Evolutionary conservation across 2,329 filamentous ascomycete species (phyloP), one percentile per base, ranked within the genome.

Genomic region (Nothomitra cinnamomea): DNA sequence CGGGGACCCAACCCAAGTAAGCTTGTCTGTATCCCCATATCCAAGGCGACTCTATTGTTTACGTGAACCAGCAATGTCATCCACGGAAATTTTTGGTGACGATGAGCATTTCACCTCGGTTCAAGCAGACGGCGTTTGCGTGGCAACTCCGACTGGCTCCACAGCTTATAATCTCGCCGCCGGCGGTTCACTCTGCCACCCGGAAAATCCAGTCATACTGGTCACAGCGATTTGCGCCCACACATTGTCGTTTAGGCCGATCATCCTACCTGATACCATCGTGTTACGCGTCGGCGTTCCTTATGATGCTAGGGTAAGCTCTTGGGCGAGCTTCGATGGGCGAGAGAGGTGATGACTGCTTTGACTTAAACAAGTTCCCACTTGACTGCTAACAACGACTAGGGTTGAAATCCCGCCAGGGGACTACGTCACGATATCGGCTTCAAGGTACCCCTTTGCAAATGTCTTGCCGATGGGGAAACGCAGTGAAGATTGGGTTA

Each of bases 301-400:
- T 0, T 96, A 95, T 65, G 83, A 94, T 66, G 87, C 89, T 7
- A 76, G 92, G 51, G 88, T 87, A 3, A 84, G 80, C 60, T 89
- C 85, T 41, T 98, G 92, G 90, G 92, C 89, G n/a, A 94, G 87
- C 66, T 98, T 98, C 65, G 92, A 98, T 67, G 92, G 92, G 1
- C 78, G 88, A 57, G 87, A 95, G 71, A 80, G 88, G 69, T 76
- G 61, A 60, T 19, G n/a, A 7, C 42, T 17, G 43, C 40, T n/a
- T 22, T 21, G 4, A 35, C 19, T 52, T 21, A 56, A 15, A 28
- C 6, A n/a, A n/a, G 12, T 28, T 3, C 15, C 8, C n/a, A 3
- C 22, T 19, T 8, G 51, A 40, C 22, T 22, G 15, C 28, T 54
- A 3, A 28, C 17, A 5, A 24, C 25, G 6, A 49, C 32, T 57